Percentiles rank a stretch among this genome's conserved stretches.
Conservation (phyloP, 768 basidiomycete species). For the Krasilnikovozyma curviuscula region DNA sequence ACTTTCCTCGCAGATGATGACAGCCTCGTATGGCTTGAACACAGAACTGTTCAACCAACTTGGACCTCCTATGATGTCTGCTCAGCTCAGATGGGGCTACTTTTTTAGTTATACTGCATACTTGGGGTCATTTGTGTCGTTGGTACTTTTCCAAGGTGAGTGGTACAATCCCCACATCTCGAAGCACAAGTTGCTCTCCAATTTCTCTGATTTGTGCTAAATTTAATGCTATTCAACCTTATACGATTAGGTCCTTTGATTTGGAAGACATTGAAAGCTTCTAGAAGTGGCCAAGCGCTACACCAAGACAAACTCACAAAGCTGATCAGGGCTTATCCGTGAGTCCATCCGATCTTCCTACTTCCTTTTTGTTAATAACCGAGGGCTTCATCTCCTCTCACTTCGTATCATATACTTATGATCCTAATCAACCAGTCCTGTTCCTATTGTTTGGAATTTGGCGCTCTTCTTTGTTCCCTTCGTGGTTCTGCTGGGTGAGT, state of each 20-base stretch:
- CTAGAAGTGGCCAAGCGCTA: neutral
- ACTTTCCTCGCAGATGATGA: too few species aligned
- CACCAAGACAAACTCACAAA: neutral
- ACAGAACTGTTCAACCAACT: neutral
- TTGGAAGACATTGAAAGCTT: neutral
- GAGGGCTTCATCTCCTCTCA: too few species aligned
- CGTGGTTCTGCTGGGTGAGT: neutral
- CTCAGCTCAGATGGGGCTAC: neutral
- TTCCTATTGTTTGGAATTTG: neutral
- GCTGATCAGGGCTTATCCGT: neutral
- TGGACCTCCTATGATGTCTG: neutral
- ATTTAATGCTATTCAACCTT: too few species aligned
- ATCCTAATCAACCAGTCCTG: too few species aligned
- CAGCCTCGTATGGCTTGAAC: neutral
- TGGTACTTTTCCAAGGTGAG: conserved; percentile 3
- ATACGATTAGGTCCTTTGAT: neutral
- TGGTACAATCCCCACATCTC: too few species aligned
- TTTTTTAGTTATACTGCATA: neutral
- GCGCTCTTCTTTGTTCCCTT: neutral
- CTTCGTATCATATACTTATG: too few species aligned
- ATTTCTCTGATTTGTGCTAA: too few species aligned
- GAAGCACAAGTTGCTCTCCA: too few species aligned
- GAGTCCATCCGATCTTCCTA: neutral
- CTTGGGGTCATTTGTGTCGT: neutral
- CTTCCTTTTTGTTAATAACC: too few species aligned